Conservation (phyloP, 2,329 filamentous ascomycete species). For the Aureobasidium sp. region DNA sequence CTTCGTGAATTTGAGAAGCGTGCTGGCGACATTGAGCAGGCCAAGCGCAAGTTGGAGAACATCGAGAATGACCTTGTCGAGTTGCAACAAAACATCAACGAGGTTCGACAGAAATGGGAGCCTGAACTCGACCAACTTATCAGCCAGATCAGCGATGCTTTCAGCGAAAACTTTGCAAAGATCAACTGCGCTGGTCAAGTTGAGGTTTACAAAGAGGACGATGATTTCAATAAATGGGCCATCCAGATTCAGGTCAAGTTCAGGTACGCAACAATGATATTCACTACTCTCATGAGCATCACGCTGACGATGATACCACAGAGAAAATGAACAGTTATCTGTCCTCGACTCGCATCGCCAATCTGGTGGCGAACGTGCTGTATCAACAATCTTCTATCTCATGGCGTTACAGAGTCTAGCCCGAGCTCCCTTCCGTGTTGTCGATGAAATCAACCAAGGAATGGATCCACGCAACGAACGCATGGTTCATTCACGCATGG, state of each 20-base stretch:
- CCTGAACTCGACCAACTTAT: slow-evolving; percentile 73
- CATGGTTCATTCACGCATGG: slow-evolving; percentile 96
- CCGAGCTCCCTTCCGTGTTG: slow-evolving; percentile 90
- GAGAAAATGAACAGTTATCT: slow-evolving; percentile 74
- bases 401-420: slow-evolving; percentile 95
- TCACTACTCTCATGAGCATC: background rate
- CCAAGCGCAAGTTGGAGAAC: slow-evolving; percentile 53
- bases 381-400: slow-evolving; percentile 97
- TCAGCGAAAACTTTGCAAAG: slow-evolving; percentile 85
- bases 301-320: slow-evolving; percentile 30
- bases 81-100: slow-evolving; percentile 52
- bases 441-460: slow-evolving; percentile 98
- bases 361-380: slow-evolving; percentile 90
- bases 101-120: slow-evolving; percentile 71
- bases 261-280: slow-evolving; percentile 49
- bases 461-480: slow-evolving; percentile 99
- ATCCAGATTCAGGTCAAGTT: slow-evolving; percentile 95
- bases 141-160: slow-evolving; percentile 76
- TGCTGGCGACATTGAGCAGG: slow-evolving; percentile 59
- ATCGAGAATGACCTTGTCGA: slow-evolving; percentile 50
- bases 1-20: slow-evolving; percentile 72
- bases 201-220: slow-evolving; percentile 70
- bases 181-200: slow-evolving; percentile 95
- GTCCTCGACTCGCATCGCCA: slow-evolving; percentile 86
- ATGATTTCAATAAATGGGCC: slow-evolving; percentile 90